Conservation (phyloP, 2,329 filamentous ascomycete genomes). For the Byssochlamys sp. region DNA sequence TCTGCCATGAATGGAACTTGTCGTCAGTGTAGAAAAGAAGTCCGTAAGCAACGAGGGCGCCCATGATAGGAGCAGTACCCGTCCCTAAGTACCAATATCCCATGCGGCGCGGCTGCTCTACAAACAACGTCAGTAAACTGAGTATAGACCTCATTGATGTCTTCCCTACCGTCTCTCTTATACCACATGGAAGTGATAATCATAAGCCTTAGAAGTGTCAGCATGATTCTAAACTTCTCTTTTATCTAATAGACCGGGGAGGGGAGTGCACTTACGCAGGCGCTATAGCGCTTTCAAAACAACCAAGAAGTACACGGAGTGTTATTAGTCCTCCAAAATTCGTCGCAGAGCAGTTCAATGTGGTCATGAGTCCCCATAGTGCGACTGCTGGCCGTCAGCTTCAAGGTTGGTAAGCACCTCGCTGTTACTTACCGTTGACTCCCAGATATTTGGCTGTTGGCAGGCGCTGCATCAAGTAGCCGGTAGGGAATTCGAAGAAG, state of each 20-base stretch:
- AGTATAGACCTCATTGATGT: not conserved
- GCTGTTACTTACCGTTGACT: slow-evolving; percentile 21
- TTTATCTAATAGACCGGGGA: not conserved
- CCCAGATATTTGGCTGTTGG: slow-evolving; percentile 47
- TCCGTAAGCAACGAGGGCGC: slow-evolving; percentile 45
- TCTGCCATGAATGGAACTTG: slow-evolving; percentile 39
- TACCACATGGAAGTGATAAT: slow-evolving; percentile 50
- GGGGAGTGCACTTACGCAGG: slow-evolving; percentile 28
- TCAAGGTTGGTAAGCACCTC: slow-evolving; percentile 8
- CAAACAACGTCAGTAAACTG: slow-evolving; percentile 6
- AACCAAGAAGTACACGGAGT: slow-evolving; percentile 43
- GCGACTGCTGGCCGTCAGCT: slow-evolving; percentile 18
- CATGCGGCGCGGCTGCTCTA: slow-evolving; percentile 50
- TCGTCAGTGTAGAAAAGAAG: slow-evolving; percentile 41
- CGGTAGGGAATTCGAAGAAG: slow-evolving; percentile 50
- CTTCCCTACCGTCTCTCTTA: slow-evolving; percentile 27
- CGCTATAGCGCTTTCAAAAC: slow-evolving; percentile 46
- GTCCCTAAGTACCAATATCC: slow-evolving; percentile 55
- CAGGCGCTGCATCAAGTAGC: slow-evolving; percentile 45
- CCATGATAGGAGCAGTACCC: slow-evolving; percentile 46
- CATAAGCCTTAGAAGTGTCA: slow-evolving; percentile 30
- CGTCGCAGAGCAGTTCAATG: slow-evolving; percentile 41
- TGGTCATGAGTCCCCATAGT: slow-evolving; percentile 41
- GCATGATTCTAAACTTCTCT: slow-evolving; percentile 1
- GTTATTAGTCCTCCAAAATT: slow-evolving; percentile 43